A percentile compares a stretch with the other conserved stretches of the same genome.
Evolutionary conservation across 2,329 filamentous ascomycete genomes (phyloP).

Genomic region (Madurella fahalii): DNA sequence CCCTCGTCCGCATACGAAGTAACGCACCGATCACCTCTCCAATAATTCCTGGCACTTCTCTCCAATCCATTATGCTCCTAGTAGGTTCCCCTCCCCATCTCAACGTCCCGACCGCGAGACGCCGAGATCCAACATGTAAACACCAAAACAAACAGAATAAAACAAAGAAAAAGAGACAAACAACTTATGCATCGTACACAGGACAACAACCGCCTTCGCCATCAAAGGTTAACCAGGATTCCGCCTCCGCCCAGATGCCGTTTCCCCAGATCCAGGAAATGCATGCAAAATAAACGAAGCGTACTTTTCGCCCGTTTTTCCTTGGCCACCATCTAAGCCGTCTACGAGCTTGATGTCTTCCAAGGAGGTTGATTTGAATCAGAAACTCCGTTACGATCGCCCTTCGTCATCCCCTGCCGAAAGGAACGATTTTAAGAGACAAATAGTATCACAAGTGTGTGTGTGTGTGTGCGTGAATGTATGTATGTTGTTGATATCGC

Average conservation of each 20-base stretch:
- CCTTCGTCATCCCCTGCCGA: conserved; percentile 9
- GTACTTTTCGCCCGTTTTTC: conserved; percentile 21
- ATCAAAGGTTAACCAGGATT: conserved; percentile 18
- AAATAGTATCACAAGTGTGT: conserved; percentile 20
- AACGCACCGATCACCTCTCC: conserved; percentile 9
- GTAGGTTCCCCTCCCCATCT: conserved; percentile 15
- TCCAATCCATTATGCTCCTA: conserved; percentile 24
- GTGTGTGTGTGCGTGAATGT: no score
- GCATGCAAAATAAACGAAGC: conserved; percentile 25
- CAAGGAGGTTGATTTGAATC: conserved; percentile 19
- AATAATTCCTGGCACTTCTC: conserved; percentile 16
- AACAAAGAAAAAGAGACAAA: conserved; percentile 8
- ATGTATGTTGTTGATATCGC: neutral
- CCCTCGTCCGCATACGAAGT: conserved; percentile 8
- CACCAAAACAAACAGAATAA: conserved; percentile 10
- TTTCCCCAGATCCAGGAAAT: conserved; percentile 24
- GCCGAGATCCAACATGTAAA: conserved; percentile 14
- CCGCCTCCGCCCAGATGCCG: conserved; percentile 21
- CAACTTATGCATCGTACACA: conserved; percentile 24
- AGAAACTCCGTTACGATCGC: conserved; percentile 14
- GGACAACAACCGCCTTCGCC: conserved; percentile 20
- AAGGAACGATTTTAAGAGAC: conserved; percentile 20
- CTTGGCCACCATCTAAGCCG: conserved; percentile 20
- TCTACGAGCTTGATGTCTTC: conserved; percentile 24
- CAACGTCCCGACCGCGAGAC: conserved; percentile 11